Evolutionary conservation across 2,329 filamentous ascomycete genomes (phyloP), one percentile per base, ranked within the genome.

Genomic region (Rachicladosporium sp.): DNA sequence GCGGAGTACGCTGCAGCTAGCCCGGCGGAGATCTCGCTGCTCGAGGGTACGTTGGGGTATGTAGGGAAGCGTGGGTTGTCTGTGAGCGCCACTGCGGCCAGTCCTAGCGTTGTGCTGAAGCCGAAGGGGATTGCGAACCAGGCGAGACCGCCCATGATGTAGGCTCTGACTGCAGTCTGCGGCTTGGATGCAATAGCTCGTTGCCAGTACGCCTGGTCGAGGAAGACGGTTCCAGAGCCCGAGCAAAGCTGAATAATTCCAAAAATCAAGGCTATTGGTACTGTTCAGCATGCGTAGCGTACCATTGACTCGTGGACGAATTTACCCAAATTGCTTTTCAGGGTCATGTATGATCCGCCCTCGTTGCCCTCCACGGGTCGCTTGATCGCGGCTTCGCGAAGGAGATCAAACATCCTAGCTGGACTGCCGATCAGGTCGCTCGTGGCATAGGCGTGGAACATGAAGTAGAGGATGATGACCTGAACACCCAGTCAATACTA

Each of bases 71-170:
- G 47, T 3, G 62, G 63, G 15, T 61, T 61, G 43, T 63, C 54
- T 2, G 59, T 63, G 10, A 69, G 54, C 5, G 65, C 67, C 1
- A 62, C 38, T 9, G 38, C 62, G 1, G 63, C 65, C 2, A 70
- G 57, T 9, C 67, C 67, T 39, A 69, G 52, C 1, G 65, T 67
- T 2, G 67, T 68, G 1, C 64, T 60, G 45, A 67, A 63, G 2
- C 61, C 60, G 35, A 66, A 69, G 0, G 67, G 67, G 11, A 70
- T 67, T 4, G 63, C 67, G 43, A 68, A 68, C 60, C 66, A 69
- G 3, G 64, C 65, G 6, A 70, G 49, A 0, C 66, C 65, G 11
- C 64, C 66, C 3, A 70, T 53, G 21, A 57, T 50, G 33, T 58
- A 59, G 7, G 52, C 63, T 38, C 50, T 53, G 1, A 66, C 59